Conservation (phyloP, 1,284 basidiomycete genomes). For the Chalciporus sp. region DNA sequence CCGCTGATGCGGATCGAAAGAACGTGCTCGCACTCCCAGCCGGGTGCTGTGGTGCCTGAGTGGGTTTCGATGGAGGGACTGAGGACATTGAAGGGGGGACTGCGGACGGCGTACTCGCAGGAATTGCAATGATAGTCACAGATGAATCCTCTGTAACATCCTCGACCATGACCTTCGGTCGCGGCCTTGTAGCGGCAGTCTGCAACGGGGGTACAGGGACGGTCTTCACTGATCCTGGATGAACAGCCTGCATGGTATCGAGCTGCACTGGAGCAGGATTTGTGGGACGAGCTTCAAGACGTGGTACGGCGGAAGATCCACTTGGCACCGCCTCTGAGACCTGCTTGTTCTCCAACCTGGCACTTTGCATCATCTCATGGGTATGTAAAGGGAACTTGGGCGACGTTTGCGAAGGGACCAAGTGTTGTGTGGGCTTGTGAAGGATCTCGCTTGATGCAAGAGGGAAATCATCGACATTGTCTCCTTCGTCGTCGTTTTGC, state of each 20-base stretch:
- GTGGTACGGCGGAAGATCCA: not conserved
- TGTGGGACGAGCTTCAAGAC: slow-evolving; percentile 5
- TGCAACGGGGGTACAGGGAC: slow-evolving; percentile 11
- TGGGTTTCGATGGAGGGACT: slow-evolving; percentile 7
- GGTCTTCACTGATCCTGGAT: slow-evolving; percentile 16
- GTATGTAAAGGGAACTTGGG: not conserved
- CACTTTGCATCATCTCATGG: slow-evolving; percentile 9
- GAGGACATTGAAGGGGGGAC: not conserved
- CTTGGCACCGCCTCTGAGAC: not conserved
- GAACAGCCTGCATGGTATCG: slow-evolving; percentile 6
- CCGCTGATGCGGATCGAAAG: slow-evolving; percentile 8
- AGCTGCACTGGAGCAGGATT: slow-evolving; percentile 1
- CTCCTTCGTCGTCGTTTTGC: slow-evolving; percentile 11
- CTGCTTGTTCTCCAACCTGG: slow-evolving; percentile 4
- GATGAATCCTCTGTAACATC: slow-evolving; percentile 30
- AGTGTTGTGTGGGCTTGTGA: slow-evolving; percentile 21
- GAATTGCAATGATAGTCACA: slow-evolving; percentile 12
- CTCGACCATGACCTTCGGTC: slow-evolving; percentile 35
- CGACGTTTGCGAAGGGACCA: not conserved
- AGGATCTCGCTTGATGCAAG: slow-evolving; percentile 29
- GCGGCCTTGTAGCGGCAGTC: slow-evolving; percentile 12
- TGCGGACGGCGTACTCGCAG: slow-evolving; percentile 1
- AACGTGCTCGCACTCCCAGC: slow-evolving; percentile 1
- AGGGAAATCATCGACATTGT: slow-evolving; percentile 8
- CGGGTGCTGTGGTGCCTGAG: slow-evolving; percentile 15